Base-by-base conservation (phyloP, 2,329 filamentous ascomycete species). In the Teratosphaeriaceae sp. region DNA sequence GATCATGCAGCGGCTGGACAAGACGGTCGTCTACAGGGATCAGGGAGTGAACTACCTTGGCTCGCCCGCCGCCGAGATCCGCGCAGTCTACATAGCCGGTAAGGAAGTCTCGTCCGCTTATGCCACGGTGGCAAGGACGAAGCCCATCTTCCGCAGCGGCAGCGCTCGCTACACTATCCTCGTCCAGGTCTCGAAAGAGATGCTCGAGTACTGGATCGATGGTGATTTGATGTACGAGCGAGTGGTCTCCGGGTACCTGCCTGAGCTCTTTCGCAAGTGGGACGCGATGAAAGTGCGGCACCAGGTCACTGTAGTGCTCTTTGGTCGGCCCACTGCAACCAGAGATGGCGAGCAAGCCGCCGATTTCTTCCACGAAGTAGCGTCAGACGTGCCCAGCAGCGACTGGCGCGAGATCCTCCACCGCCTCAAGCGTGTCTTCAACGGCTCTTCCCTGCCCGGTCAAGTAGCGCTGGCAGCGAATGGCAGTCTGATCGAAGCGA, bases 171-270 rank as follows among this genome's bases (percentile, higher is more conserved):
- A 92, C 65, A 84, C 95, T 6, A 73, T 98, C 2, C 95, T 97
- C 60, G 88, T 98, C 44, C 92, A 98, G 63, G 95, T 98, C 86
- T 92, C 92, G 9, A 81, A 82, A 51, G 92, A 98, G 64, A 98
- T 98, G 92, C 96, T 94, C 85, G 88, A 97, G 55, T 96, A 96
- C 61, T 94, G 97, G 65, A 83, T 87, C 0, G 88, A 96, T 63
- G 92, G 92, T 20, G 89, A 97, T 63, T 94, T 97, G 62, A 85
- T 97, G 73, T 97, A 97, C 67, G 95, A 90, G 71, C 89, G 94
- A 60, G 86, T 97, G 29, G 88, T 97, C 54, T 92, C 96, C 65
- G 90, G 90, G 3, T 96, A 97, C 59, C 72, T 98, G 12, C 89
- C 90, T 0, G 88, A 94, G 46, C 71, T 98, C 2, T 97, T 98